phyloP scores from a whole-genome alignment of 139 green algal species.

The Closterium sp. region DNA sequence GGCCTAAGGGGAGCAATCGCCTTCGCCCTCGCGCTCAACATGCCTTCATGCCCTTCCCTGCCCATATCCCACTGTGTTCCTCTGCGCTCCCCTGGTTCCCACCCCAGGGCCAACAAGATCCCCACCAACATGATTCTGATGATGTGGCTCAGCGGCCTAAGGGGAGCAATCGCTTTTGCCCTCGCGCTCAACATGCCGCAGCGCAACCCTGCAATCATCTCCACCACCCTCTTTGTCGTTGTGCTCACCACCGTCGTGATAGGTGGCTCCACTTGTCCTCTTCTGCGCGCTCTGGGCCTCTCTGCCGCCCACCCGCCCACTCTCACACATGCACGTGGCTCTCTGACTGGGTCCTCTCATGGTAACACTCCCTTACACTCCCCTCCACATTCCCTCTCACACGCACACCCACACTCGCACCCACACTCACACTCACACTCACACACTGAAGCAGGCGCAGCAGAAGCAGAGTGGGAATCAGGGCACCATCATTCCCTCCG shows the following conservation, averaged over 20 bases:
- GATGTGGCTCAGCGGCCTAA: slow-evolving; percentile 66
- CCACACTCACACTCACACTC: background rate
- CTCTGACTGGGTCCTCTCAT: background rate
- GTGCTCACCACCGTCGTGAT: slow-evolving; percentile 64
- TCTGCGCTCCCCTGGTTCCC: no score
- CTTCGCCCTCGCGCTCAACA: slow-evolving; percentile 62
- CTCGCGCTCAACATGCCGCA: slow-evolving; percentile 65
- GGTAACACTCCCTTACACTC: background rate
- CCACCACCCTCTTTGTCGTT: slow-evolving; percentile 70
- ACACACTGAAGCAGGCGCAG: background rate
- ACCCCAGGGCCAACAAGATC: slow-evolving; percentile 21
- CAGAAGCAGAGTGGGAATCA: background rate
- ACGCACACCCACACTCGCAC: background rate
- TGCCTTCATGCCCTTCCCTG: no score
- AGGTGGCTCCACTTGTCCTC: slow-evolving; percentile 50
- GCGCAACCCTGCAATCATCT: slow-evolving; percentile 57
- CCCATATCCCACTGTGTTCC: no score
- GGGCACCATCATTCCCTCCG: background rate
- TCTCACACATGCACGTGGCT: background rate
- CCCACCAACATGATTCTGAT: slow-evolving; percentile 59
- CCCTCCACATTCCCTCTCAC: background rate
- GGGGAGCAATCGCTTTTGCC: slow-evolving; percentile 70
- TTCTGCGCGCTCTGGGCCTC: slow-evolving; percentile 20
- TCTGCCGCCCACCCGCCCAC: background rate
- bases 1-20: slow-evolving; percentile 71